These are phyloP conservation scores for Scutellaria galericulata DNA, from an alignment of 257 asterid genomes.

Conservation along the genomic window DNA sequence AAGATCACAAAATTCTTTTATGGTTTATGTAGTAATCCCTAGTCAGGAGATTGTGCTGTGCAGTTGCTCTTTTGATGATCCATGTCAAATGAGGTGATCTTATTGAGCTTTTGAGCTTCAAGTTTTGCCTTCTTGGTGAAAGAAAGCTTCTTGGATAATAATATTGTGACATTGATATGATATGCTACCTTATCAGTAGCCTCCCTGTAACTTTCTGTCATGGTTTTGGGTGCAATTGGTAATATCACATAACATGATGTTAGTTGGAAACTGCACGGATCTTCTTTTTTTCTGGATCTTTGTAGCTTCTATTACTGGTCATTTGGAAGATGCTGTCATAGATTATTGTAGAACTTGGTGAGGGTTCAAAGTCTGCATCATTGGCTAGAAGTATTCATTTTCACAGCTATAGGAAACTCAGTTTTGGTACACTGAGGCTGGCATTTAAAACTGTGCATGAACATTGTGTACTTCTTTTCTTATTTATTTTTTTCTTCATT, in stretches of 20 bases:
- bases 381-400: not conserved
- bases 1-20: not conserved
- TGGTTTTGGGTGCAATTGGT: constrained; percentile 3
- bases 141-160: not conserved
- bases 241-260: not conserved
- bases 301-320: constrained; percentile 15
- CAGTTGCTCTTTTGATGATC: constrained; percentile 22
- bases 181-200: not conserved
- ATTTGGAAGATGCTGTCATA: constrained; percentile 12
- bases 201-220: not conserved
- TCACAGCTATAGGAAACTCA: not conserved
- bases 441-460: constrained; percentile 26
- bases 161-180: not conserved
- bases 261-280: not conserved
- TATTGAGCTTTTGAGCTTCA: constrained; percentile 17
- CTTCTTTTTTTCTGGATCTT: constrained; percentile 19
- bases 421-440: not conserved
- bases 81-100: constrained; percentile 25
- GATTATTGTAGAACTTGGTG: constrained; percentile 1
- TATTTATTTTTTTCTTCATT: not conserved
- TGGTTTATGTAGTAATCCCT: constrained; percentile 10
- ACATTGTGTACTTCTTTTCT: not conserved
- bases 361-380: constrained; percentile 13
- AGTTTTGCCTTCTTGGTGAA: not conserved
- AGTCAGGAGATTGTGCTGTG: constrained; percentile 12